phyloP scores from a whole-genome alignment of 2,329 filamentous ascomycete species.

The Akanthomyces lecanii region DNA sequence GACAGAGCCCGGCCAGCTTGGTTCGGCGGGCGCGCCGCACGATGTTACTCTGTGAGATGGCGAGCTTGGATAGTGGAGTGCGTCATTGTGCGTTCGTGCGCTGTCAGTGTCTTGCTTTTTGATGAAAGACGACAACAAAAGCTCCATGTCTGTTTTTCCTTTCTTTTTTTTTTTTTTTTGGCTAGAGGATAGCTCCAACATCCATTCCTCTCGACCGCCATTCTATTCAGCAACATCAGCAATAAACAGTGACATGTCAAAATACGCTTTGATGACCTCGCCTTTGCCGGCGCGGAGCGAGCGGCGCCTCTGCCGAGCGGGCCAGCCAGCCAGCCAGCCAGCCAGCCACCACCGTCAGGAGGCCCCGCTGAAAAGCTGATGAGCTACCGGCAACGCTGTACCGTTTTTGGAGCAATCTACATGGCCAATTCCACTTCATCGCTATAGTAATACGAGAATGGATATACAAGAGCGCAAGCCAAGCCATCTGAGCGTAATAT shows the following conservation, averaged over 20 bases:
- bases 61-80: neutral
- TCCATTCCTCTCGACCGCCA: no score
- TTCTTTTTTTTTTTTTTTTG: no score
- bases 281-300: neutral
- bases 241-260: no score
- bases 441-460: neutral
- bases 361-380: neutral
- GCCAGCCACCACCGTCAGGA: neutral
- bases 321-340: neutral
- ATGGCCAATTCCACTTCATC: neutral
- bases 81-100: neutral
- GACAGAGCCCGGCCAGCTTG: neutral
- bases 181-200: no score
- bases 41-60: conserved; percentile 5
- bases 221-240: no score
- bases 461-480: neutral
- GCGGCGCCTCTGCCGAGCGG: neutral
- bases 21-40: neutral
- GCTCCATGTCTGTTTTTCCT: no score
- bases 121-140: no score
- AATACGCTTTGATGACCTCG: neutral
- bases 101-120: neutral
- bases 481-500: neutral
- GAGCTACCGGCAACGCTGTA: neutral
- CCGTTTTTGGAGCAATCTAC: no score